Evolutionary conservation across 352 stramenopile species (phyloP).

Genomic region (Detonula confervacea): DNA sequence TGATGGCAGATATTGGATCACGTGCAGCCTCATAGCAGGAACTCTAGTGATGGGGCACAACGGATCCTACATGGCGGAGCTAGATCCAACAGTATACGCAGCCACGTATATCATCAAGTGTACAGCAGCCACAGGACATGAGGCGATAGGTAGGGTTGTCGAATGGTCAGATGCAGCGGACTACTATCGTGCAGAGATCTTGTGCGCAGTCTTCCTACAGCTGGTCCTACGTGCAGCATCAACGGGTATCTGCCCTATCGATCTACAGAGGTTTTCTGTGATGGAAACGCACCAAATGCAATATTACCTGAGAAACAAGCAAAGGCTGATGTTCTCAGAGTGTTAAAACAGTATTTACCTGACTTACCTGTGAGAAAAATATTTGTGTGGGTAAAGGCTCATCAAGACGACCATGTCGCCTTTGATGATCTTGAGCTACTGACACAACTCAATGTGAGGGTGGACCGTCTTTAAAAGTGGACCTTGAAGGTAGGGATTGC

Average conservation of each 20-base stretch:
- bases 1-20: conserved; percentile 12
- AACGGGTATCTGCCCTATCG: background rate
- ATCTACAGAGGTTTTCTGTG: background rate
- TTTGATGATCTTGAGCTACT: background rate
- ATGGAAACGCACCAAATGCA: background rate
- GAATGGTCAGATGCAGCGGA: background rate
- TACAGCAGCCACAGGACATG: background rate
- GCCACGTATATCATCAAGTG: background rate
- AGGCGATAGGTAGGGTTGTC: background rate
- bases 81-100: background rate
- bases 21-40: background rate
- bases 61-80: conserved; percentile 11
- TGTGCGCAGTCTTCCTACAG: background rate
- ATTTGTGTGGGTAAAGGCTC: conserved; percentile 22
- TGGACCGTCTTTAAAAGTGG: conserved; percentile 23
- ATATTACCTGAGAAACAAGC: background rate
- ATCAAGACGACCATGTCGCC: conserved; percentile 22
- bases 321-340: background rate
- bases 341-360: too few species aligned
- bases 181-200: conserved; percentile 13
- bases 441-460: conserved; percentile 27
- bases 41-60: conserved; percentile 10
- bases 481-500: background rate
- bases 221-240: conserved; percentile 4
- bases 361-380: background rate